These are phyloP conservation scores for Gymnopus androsaceus DNA, from an alignment of 1,284 basidiomycete species.

Conservation along the genomic window DNA sequence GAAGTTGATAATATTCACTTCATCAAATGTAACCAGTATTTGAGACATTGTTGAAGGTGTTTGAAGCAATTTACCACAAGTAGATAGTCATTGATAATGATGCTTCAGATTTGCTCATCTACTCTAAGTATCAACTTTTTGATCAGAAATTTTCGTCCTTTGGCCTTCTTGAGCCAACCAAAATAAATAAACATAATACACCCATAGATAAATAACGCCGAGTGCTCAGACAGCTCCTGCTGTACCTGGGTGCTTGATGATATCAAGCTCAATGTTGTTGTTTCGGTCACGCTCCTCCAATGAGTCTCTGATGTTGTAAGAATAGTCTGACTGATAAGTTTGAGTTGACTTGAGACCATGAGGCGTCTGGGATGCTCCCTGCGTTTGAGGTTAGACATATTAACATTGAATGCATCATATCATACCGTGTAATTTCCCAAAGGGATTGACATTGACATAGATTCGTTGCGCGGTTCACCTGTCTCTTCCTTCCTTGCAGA, in stretches of 20 bases:
- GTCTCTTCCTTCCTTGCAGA: neutral
- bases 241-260: neutral
- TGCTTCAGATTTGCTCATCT: no score
- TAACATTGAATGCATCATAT: neutral
- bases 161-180: no score
- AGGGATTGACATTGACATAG: neutral
- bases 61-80: no score
- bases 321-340: neutral
- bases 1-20: no score
- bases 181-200: neutral
- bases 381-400: neutral
- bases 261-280: neutral
- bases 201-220: neutral
- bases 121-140: no score
- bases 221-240: neutral
- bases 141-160: no score
- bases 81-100: no score
- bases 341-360: no score
- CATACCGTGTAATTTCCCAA: neutral
- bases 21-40: no score
- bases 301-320: neutral
- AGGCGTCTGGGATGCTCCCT: neutral
- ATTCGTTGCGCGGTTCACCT: neutral
- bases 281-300: neutral
- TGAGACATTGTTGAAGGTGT: no score